Conservation (phyloP, 306 rosid genomes). For the Cicer judaicum region DNA sequence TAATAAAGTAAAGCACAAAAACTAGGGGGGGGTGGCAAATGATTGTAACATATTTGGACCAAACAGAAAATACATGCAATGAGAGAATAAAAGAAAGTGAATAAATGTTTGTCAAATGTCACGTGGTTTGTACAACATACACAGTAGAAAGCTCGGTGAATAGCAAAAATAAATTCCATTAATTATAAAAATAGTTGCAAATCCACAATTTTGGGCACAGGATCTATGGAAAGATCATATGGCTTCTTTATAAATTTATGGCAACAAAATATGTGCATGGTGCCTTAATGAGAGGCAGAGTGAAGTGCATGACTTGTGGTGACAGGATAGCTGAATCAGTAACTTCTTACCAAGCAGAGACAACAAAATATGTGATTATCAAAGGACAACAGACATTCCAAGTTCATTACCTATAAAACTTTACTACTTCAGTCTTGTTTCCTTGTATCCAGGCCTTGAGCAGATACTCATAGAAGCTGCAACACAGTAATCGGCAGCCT, state of each 20-base stretch:
- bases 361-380: slow-evolving; percentile 25
- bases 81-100: background rate
- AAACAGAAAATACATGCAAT: slow-evolving; percentile 21
- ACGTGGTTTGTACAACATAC: background rate
- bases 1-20: background rate
- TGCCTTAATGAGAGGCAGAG: slow-evolving; percentile 18
- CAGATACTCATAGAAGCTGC: slow-evolving; percentile 71
- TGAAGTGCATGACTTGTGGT: slow-evolving; percentile 16
- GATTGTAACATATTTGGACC: slow-evolving; percentile 33
- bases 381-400: slow-evolving; percentile 4
- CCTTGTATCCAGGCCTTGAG: slow-evolving; percentile 80
- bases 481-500: slow-evolving; percentile 38
- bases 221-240: background rate
- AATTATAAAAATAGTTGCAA: slow-evolving; percentile 5
- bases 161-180: background rate
- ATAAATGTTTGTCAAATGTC: slow-evolving; percentile 21
- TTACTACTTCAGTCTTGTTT: slow-evolving; percentile 64
- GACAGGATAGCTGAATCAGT: slow-evolving; percentile 10
- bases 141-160: background rate
- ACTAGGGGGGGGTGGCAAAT: background rate
- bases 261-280: background rate
- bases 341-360: slow-evolving; percentile 25
- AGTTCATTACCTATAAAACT: slow-evolving; percentile 59
- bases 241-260: slow-evolving; percentile 31
- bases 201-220: slow-evolving; percentile 6